Evolutionary conservation across 2,329 filamentous ascomycete species (phyloP), one percentile per base, ranked within the genome.

Genomic region (Trichoderma koningiopsis): DNA sequence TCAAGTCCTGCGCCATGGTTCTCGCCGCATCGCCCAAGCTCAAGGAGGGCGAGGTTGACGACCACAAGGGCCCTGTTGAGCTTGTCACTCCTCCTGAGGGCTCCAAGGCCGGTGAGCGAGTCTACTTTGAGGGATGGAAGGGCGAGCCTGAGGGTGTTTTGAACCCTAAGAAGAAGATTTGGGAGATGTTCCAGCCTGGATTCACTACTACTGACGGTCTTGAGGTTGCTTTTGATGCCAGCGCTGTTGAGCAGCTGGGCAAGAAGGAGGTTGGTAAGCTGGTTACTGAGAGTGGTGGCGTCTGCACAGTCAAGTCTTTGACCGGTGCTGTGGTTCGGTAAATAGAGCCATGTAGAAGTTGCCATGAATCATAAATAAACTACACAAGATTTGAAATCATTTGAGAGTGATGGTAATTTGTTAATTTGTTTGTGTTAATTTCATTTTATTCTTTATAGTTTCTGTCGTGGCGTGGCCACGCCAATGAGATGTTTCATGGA

Each of bases 121-220:
- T 98, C 63, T 94, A 86, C 86, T 99, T 99, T 78, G 92, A 98
- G 79, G 96, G 96, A 59, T 99, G 93, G 90, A 87, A 93, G 80
- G 94, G 93, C 70, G 92, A 97, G 85, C 94, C 96, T 0, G 96
- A 99, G 86, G 91, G 91, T 72, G 89, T 95, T 63, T 87, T 99
- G 69, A 99, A 98, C 86, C 96, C 96, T 70, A 99, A 99, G 91
- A 99, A 98, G 90, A 98, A 98, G 90, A 85, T 98, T 71, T 98
- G 95, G 94, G 96, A 99, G 86, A 93, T 87, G 11, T 93, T 97
- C 82, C 95, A 98, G 86, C 94, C 94, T 1, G 96, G 95, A 0
- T 98, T 98, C 83, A 97, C 92, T 35, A 99, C 95, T 8, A 97
- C 91, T 1, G 91, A 91, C 8, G 82, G 81, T 58, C 85, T 95